A percentile compares a stretch with the other conserved stretches of the same genome.
Conservation (phyloP, 805 yeast genomes). For the Jamesozyma jinghongensis region DNA sequence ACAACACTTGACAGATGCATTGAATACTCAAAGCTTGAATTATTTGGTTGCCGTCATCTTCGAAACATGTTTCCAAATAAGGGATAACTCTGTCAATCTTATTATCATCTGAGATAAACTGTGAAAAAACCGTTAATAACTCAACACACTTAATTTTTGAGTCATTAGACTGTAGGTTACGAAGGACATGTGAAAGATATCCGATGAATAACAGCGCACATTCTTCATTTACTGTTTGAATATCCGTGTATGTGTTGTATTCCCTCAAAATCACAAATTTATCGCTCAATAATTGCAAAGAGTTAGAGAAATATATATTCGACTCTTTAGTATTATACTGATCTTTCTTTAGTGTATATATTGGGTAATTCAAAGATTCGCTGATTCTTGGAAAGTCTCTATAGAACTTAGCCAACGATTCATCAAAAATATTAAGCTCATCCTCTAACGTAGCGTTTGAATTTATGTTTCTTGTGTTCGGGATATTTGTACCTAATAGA, state of each 20-base stretch:
- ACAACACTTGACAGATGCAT: constrained; percentile 56
- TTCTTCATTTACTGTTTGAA: constrained; percentile 16
- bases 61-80: constrained; percentile 55
- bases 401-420: constrained; percentile 46
- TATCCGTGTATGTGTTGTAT: not conserved
- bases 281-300: not conserved
- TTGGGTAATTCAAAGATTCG: constrained; percentile 14
- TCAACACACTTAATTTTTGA: constrained; percentile 52
- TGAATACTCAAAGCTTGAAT: constrained; percentile 62
- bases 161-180: constrained; percentile 15
- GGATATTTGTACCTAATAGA: constrained; percentile 16
- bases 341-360: not conserved
- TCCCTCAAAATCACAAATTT: not conserved
- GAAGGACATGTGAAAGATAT: constrained; percentile 19
- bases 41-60: constrained; percentile 52
- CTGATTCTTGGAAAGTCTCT: constrained; percentile 43
- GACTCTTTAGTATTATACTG: not conserved
- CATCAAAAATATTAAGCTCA: constrained; percentile 13
- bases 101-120: constrained; percentile 67
- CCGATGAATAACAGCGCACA: constrained; percentile 23
- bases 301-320: not conserved
- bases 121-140: constrained; percentile 65
- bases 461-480: constrained; percentile 13
- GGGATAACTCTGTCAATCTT: constrained; percentile 84
- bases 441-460: constrained; percentile 13